Percentiles rank a stretch among this genome's conserved stretches.
Evolutionary conservation across 352 stramenopile species (phyloP).

Genomic region (Aphanomyces stellatus): DNA sequence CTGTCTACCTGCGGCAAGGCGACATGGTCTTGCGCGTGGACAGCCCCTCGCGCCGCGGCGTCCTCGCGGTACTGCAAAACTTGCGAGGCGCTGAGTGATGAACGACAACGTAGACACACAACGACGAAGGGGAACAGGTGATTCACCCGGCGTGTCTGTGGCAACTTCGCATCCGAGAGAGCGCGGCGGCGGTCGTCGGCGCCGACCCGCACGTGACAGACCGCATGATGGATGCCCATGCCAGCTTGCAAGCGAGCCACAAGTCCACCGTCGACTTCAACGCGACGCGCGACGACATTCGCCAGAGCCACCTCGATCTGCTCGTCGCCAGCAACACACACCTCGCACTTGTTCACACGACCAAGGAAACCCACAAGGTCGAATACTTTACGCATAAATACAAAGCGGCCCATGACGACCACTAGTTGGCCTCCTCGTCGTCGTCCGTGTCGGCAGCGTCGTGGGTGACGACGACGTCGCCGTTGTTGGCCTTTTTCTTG

Average conservation of each 20-base stretch:
- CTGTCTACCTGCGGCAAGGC: not conserved
- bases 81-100: no score
- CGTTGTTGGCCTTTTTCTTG: not conserved
- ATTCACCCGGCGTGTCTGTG: not conserved
- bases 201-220: not conserved
- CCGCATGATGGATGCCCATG: not conserved
- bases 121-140: no score
- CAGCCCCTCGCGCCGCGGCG: not conserved
- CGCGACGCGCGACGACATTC: not conserved
- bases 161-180: not conserved
- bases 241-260: not conserved
- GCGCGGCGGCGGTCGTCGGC: not conserved
- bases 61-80: no score
- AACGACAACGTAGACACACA: no score
- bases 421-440: not conserved
- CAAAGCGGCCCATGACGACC: not conserved
- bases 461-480: not conserved
- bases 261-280: not conserved
- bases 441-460: no score
- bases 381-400: slow-evolving; percentile 1
- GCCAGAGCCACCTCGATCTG: not conserved
- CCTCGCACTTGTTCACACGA: not conserved
- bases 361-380: not conserved
- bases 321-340: not conserved
- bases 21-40: not conserved